Percentiles rank a stretch among this genome's conserved stretches.
These are phyloP conservation scores for Lepidium sativum DNA, from an alignment of 345 rosid genomes.

Conservation along the genomic window DNA sequence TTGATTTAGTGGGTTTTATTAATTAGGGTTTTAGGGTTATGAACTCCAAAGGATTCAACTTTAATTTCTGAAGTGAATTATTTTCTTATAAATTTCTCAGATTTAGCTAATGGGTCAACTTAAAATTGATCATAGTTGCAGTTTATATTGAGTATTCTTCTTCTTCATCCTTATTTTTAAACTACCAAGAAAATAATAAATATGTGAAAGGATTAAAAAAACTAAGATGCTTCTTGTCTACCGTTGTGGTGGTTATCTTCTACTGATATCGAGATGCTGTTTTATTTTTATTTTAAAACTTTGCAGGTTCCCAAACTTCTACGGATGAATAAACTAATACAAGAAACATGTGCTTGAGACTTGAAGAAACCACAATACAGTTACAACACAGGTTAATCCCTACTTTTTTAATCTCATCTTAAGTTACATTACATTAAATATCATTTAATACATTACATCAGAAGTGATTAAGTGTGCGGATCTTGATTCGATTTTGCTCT, in stretches of 20 bases:
- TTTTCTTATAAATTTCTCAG: slow-evolving; percentile 37
- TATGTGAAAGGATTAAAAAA: slow-evolving; percentile 23
- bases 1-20: background rate
- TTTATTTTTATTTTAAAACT: slow-evolving; percentile 18
- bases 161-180: background rate
- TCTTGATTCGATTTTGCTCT: slow-evolving; percentile 40
- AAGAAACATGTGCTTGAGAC: slow-evolving; percentile 37
- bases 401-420: background rate
- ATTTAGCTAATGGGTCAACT: slow-evolving; percentile 31
- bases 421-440: slow-evolving; percentile 9
- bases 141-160: slow-evolving; percentile 32
- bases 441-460: background rate
- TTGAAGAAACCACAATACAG: slow-evolving; percentile 25
- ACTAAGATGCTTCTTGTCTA: slow-evolving; percentile 77
- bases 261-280: slow-evolving; percentile 85
- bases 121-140: slow-evolving; percentile 33
- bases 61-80: background rate
- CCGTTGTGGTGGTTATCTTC: slow-evolving; percentile 57
- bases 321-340: slow-evolving; percentile 30
- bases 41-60: background rate
- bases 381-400: slow-evolving; percentile 6
- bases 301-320: slow-evolving; percentile 65
- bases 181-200: slow-evolving; percentile 14
- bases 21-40: background rate
- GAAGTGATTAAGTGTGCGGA: slow-evolving; percentile 18